Evolutionary conservation across 805 yeast species (phyloP).

Genomic region (Barnettozyma wickerhamii): DNA sequence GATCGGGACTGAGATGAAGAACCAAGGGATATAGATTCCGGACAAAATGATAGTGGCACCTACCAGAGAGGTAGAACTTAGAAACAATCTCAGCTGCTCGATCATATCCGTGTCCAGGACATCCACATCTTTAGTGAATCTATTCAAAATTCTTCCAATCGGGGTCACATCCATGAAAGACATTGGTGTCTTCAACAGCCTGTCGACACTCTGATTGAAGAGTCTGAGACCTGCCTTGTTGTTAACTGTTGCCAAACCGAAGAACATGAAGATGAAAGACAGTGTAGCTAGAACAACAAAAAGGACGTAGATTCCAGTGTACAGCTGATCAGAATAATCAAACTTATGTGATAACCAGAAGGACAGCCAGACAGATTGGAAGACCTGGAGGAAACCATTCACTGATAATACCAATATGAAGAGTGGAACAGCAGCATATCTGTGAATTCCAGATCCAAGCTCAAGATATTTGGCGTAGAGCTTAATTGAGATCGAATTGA

Average conservation of each 20-base stretch:
- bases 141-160: slow-evolving; percentile 75
- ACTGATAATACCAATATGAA: slow-evolving; percentile 23
- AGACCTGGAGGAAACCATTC: slow-evolving; percentile 47
- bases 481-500: slow-evolving; percentile 15
- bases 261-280: slow-evolving; percentile 44
- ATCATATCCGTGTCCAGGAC: slow-evolving; percentile 73
- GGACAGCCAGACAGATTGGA: slow-evolving; percentile 70
- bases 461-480: slow-evolving; percentile 40
- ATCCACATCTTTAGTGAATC: slow-evolving; percentile 86
- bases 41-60: slow-evolving; percentile 61
- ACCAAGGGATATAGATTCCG: slow-evolving; percentile 72
- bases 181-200: slow-evolving; percentile 72
- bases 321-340: slow-evolving; percentile 39
- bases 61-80: slow-evolving; percentile 47
- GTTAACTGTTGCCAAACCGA: slow-evolving; percentile 50
- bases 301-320: slow-evolving; percentile 63
- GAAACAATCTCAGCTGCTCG: slow-evolving; percentile 60
- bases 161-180: slow-evolving; percentile 82
- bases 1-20: slow-evolving; percentile 61
- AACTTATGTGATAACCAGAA: slow-evolving; percentile 67
- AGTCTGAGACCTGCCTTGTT: slow-evolving; percentile 51
- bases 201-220: slow-evolving; percentile 52
- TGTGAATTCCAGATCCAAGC: slow-evolving; percentile 44
- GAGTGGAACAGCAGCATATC: slow-evolving; percentile 25
- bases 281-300: slow-evolving; percentile 46